A percentile compares a stretch with the other conserved stretches of the same genome.
These are phyloP conservation scores for Hylodesmum podocarpum DNA, from an alignment of 306 rosid genomes.

Conservation along the genomic window DNA sequence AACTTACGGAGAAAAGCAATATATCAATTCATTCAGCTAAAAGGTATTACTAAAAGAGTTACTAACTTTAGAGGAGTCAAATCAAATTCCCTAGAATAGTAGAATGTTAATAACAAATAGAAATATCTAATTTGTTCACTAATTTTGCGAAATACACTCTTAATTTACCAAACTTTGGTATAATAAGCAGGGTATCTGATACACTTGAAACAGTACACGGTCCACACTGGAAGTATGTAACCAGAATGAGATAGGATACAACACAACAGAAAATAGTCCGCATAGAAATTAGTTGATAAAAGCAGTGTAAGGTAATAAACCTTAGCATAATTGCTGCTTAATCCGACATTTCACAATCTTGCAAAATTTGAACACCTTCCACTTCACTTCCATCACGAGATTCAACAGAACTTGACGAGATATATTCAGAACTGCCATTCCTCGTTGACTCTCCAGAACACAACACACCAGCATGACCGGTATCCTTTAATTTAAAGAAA, in stretches of 20 bases:
- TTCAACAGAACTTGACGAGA: constrained; percentile 38
- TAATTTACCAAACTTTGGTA: background rate
- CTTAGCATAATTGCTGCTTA: background rate
- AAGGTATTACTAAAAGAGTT: too few species aligned
- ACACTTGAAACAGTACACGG: background rate
- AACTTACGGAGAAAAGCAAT: too few species aligned
- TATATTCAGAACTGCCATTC: constrained; percentile 18
- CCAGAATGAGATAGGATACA: constrained; percentile 33
- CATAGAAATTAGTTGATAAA: background rate
- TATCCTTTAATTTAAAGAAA: constrained; percentile 54
- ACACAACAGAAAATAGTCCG: constrained; percentile 1
- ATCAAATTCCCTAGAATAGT: too few species aligned
- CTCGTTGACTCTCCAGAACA: constrained; percentile 30
- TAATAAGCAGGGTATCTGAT: background rate
- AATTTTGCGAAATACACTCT: background rate
- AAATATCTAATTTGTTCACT: background rate
- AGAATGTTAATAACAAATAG: too few species aligned
- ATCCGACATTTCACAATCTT: constrained; percentile 19
- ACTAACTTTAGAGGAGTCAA: too few species aligned
- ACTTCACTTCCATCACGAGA: constrained; percentile 31
- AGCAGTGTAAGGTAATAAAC: background rate
- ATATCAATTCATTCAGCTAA: too few species aligned
- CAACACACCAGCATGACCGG: constrained; percentile 1
- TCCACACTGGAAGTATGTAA: background rate
- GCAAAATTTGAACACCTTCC: constrained; percentile 28